A percentile compares a stretch with the other conserved stretches of the same genome.
These are phyloP conservation scores for Carex scoparia DNA, from an alignment of 176 grass and related monocot species.

Conservation along the genomic window DNA sequence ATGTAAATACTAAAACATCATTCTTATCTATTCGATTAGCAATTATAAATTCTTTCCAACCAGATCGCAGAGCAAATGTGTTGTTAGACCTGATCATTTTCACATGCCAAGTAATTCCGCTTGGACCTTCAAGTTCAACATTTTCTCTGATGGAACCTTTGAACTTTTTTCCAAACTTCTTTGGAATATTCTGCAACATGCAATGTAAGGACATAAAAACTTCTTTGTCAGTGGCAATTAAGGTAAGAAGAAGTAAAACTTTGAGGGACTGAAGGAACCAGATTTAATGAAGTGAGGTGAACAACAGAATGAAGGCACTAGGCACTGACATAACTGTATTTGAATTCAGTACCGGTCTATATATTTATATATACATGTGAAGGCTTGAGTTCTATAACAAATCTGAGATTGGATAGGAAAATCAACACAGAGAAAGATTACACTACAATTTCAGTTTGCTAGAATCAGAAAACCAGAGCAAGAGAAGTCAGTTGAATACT, in stretches of 20 bases:
- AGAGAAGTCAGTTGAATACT: too few relatives aligned
- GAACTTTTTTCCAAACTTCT: conserved; percentile 32
- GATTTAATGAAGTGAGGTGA: too few relatives aligned
- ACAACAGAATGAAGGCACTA: too few relatives aligned
- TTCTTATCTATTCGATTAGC: too few relatives aligned
- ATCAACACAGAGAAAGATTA: too few relatives aligned
- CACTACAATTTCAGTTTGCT: too few relatives aligned
- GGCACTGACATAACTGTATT: too few relatives aligned
- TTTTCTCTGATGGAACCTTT: neutral
- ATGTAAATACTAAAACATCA: conserved; percentile 26
- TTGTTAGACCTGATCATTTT: neutral
- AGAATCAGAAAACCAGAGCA: too few relatives aligned
- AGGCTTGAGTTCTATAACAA: too few relatives aligned
- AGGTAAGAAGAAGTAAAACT: neutral
- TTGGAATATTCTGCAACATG: conserved; percentile 30
- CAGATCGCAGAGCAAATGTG: conserved; percentile 23
- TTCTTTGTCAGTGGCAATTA: neutral
- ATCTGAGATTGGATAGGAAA: too few relatives aligned
- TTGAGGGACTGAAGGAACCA: neutral
- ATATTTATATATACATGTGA: too few relatives aligned
- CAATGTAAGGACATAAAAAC: neutral
- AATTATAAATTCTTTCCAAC: conserved; percentile 43
- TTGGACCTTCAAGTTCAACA: conserved; percentile 26
- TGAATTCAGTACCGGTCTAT: too few relatives aligned
- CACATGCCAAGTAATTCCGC: conserved; percentile 30